phyloP scores from a whole-genome alignment of 2,329 filamentous ascomycete species.

The Davidsoniella neocaledoniae region DNA sequence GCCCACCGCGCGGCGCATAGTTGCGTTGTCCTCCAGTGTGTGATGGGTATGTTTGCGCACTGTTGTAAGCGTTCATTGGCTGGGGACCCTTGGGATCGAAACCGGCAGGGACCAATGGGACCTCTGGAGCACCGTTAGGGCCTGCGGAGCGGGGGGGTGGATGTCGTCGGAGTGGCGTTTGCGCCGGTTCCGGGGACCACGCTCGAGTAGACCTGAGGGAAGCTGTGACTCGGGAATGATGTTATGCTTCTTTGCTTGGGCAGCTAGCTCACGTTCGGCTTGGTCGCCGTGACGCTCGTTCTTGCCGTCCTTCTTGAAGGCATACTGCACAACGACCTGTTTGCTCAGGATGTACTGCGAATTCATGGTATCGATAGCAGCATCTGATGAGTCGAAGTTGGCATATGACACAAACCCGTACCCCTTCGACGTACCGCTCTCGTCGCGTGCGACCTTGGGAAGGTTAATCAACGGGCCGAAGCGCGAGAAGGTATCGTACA shows the following conservation, averaged over 20 bases:
- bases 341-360: constrained; percentile 96
- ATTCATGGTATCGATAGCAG: constrained; percentile 82
- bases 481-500: constrained; percentile 85
- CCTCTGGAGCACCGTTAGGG: constrained; percentile 15
- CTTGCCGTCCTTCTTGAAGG: constrained; percentile 98
- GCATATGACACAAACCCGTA: constrained; percentile 92
- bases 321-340: constrained; percentile 90
- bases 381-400: constrained; percentile 85
- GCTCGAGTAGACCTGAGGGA: constrained; percentile 50
- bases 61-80: not conserved
- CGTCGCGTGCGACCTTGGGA: constrained; percentile 86
- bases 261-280: constrained; percentile 79
- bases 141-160: constrained; percentile 16
- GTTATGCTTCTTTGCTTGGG: constrained; percentile 86
- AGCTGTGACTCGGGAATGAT: constrained; percentile 67
- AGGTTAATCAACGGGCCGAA: constrained; percentile 74
- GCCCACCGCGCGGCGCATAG: not conserved
- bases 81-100: too few species aligned
- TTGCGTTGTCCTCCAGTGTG: not conserved
- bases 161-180: constrained; percentile 15
- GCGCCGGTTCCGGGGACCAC: constrained; percentile 15
- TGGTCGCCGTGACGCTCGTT: constrained; percentile 90
- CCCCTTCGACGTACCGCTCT: constrained; percentile 75
- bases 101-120: constrained; percentile 15
- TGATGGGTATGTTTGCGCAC: not conserved